Percentiles rank a stretch among this genome's conserved stretches.
These are phyloP conservation scores for Sequoia sempervirens DNA, from an alignment of 75 land plant genomes.

Conservation along the genomic window DNA sequence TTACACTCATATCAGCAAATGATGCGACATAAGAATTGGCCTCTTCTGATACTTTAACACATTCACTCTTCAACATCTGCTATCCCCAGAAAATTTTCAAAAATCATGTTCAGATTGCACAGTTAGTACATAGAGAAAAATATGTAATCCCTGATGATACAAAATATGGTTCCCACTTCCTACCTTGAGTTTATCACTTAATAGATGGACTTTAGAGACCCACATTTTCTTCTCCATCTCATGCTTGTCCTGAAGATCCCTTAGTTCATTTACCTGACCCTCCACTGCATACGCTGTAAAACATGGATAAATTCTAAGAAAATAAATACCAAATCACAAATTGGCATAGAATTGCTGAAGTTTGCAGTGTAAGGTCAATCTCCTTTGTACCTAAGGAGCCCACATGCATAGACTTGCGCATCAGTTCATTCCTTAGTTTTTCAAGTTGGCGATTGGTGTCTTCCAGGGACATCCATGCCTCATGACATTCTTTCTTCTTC, in stretches of 20 bases:
- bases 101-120: background rate
- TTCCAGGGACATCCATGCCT: slow-evolving; percentile 72
- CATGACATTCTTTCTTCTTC: slow-evolving; percentile 69
- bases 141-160: background rate
- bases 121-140: background rate
- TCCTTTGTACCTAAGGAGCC: slow-evolving; percentile 74
- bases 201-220: slow-evolving; percentile 39
- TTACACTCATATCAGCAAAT: slow-evolving; percentile 39
- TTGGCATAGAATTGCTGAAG: background rate
- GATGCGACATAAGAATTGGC: slow-evolving; percentile 43
- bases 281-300: slow-evolving; percentile 84
- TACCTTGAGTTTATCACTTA: slow-evolving; percentile 59
- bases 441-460: slow-evolving; percentile 50
- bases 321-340: background rate
- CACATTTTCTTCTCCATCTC: slow-evolving; percentile 62
- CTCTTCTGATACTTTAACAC: slow-evolving; percentile 36
- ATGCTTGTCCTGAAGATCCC: slow-evolving; percentile 23
- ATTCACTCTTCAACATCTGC: slow-evolving; percentile 61
- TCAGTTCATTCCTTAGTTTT: slow-evolving; percentile 70
- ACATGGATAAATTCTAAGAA: background rate
- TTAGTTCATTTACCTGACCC: slow-evolving; percentile 65
- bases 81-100: background rate
- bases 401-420: slow-evolving; percentile 87
- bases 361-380: background rate
- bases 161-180: background rate